A percentile compares a stretch with the other conserved stretches of the same genome.
phyloP scores from a whole-genome alignment of 345 rosid species.

The Brassica incana region DNA sequence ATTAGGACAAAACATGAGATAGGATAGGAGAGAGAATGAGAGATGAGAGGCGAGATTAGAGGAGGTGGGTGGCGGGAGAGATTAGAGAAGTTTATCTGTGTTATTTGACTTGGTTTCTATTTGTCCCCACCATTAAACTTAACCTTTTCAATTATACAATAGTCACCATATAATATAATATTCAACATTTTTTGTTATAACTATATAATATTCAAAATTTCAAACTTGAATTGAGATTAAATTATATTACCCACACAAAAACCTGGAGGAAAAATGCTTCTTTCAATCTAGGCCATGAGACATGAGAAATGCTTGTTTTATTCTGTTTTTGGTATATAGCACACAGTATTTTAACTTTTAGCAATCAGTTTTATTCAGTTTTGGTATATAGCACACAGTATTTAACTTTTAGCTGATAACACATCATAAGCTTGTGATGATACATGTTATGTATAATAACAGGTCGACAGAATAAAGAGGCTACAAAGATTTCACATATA shows the following conservation, averaged over 20 bases:
- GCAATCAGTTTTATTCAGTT: background rate
- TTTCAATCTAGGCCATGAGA: constrained; percentile 6
- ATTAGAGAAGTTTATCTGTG: constrained; percentile 38
- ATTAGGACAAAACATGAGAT: constrained; percentile 18
- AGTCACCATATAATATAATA: constrained; percentile 7
- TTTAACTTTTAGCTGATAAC: background rate
- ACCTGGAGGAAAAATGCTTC: background rate
- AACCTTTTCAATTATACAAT: constrained; percentile 37
- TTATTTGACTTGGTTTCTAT: constrained; percentile 29
- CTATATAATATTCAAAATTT: background rate
- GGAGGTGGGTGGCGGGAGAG: constrained; percentile 47
- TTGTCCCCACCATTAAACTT: constrained; percentile 26
- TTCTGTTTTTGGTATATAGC: background rate
- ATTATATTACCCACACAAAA: background rate
- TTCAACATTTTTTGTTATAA: no score
- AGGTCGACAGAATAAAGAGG: background rate
- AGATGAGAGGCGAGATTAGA: constrained; percentile 43
- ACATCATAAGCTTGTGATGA: background rate
- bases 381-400: background rate
- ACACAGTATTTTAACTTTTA: background rate
- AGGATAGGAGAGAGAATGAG: constrained; percentile 20
- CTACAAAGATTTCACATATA: constrained; percentile 16
- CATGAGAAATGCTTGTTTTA: background rate
- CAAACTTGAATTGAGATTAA: background rate
- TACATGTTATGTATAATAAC: background rate